Evolutionary conservation across 805 yeast species (phyloP), one percentile per base, ranked within the genome.

Genomic region (Candida khao-thaluensis): DNA sequence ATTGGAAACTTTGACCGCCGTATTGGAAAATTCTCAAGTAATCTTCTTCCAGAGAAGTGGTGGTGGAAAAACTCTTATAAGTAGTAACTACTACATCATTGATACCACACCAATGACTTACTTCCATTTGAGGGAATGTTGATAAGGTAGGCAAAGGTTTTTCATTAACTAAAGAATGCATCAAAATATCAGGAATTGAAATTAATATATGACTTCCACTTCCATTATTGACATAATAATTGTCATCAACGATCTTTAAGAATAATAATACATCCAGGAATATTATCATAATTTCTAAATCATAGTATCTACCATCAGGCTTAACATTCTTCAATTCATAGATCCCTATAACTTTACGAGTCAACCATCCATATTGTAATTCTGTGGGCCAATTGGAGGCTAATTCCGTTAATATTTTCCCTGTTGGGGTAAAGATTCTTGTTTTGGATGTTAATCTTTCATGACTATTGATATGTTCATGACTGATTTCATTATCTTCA

Each of bases 121-220:
- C 96, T 44, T 64, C 67, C 68, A 91, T 69, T 18, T 68, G 66
- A 0, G 97, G 96, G 12, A 89, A 62, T 20, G 43, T 47, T 0
- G 60, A 51, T 27, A 75, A 69, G 3, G 53, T 48, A 42, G 74
- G 62, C 29, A 91, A 69, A 0, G 95, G 93, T 17, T 81, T 82
- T 51, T 87, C 95, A 56, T 91, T 91, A 21, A 85, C 78, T 54
- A 91, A 69, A 0, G 96, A 87, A 53, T 90, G 95, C 95, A 90
- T 87, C 43, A 91, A 64, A 33, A 87, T 72, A 57, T 89, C 96
- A 0, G 95, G 74, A 10, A 85, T 69, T 2, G 82, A 71, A 2
- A 93, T 85, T 34, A 68, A 71, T 18, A 70, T 53, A 9, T 31
- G 35, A 26, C 40, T 44, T 17, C 42, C 36, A 28, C 47, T 35